A percentile compares a stretch with the other conserved stretches of the same genome.
Evolutionary conservation across 176 grass and related monocot genomes (phyloP).

Genomic region (Canna indica): DNA sequence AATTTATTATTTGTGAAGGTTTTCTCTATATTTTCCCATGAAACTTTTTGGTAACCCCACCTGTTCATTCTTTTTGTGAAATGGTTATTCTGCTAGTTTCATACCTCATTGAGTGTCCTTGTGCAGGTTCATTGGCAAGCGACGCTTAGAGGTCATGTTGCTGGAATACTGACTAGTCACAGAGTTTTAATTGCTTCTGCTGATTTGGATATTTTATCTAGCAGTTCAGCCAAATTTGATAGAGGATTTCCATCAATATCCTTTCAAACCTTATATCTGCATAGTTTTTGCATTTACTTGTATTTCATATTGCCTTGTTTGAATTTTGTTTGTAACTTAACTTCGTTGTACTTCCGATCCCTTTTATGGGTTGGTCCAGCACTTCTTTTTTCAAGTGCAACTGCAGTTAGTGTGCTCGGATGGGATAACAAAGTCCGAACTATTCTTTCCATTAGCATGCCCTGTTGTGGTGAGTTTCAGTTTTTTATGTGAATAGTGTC

Average conservation of each 20-base stretch:
- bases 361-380: constrained; percentile 94
- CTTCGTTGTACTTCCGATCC: constrained; percentile 58
- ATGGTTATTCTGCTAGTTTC: background rate
- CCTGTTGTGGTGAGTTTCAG: constrained; percentile 50
- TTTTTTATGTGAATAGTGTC: background rate
- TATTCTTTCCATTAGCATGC: constrained; percentile 85
- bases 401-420: constrained; percentile 84
- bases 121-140: constrained; percentile 91
- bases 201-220: constrained; percentile 93
- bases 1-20: background rate
- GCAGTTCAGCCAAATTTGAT: constrained; percentile 83
- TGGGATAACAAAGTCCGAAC: constrained; percentile 97
- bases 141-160: constrained; percentile 81
- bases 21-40: background rate
- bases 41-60: background rate
- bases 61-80: background rate
- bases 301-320: constrained; percentile 22
- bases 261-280: constrained; percentile 27
- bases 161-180: constrained; percentile 80
- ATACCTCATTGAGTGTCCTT: constrained; percentile 24
- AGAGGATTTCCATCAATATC: constrained; percentile 84
- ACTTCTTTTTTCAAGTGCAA: constrained; percentile 84
- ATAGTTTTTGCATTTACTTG: constrained; percentile 16
- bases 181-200: constrained; percentile 81
- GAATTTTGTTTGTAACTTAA: constrained; percentile 44